Evolutionary conservation across 257 asterid species (phyloP).

Genomic region (Verbascum thapsus): DNA sequence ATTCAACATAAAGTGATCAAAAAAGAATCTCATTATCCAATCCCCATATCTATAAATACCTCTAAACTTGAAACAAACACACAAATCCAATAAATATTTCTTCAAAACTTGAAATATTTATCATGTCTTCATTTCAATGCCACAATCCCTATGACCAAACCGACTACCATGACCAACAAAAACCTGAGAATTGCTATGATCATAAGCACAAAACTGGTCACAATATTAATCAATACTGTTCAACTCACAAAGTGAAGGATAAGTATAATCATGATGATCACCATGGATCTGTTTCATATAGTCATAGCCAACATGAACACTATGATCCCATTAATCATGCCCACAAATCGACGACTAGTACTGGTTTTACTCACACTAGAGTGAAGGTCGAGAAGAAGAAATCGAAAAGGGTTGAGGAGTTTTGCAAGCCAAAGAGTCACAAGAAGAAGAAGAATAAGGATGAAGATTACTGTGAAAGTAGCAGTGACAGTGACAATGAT

Average conservation of each 20-base stretch:
- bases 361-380: too few species aligned
- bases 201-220: constrained; percentile 7
- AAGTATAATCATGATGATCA: constrained; percentile 9
- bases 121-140: constrained; percentile 30
- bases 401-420: too few species aligned
- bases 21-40: neutral
- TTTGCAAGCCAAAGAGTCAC: too few species aligned
- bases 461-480: too few species aligned
- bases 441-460: too few species aligned
- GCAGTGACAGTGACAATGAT: too few species aligned
- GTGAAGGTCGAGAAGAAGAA: too few species aligned
- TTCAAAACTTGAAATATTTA: neutral
- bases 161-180: constrained; percentile 3
- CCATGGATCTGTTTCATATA: neutral
- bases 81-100: neutral
- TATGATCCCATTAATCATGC: neutral
- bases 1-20: constrained; percentile 13
- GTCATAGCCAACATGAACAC: too few species aligned
- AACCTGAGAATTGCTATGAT: constrained; percentile 7
- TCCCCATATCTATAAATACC: neutral
- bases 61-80: neutral
- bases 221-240: constrained; percentile 2
- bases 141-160: constrained; percentile 25
- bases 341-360: neutral
- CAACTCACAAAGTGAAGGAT: constrained; percentile 38